Base-by-base conservation (phyloP, 441 rosid genomes). In the Bruguiera hainesii region DNA sequence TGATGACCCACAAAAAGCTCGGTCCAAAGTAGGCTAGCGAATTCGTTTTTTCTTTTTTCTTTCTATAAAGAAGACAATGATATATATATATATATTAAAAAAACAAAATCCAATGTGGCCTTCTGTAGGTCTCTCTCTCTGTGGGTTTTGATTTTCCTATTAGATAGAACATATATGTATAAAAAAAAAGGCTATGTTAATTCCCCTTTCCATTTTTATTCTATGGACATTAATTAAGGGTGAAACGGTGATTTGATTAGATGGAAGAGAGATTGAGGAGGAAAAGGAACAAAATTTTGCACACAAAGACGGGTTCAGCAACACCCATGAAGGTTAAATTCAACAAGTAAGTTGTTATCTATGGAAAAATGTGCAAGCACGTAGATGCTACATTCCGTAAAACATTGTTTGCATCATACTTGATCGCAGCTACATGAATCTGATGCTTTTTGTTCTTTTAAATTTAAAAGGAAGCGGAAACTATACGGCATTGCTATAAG, bases 241-340 rank as follows among this genome's bases (percentile, higher is more conserved):
- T 37, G 26, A 67, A 28, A 23, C 73, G 69, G 23, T 37, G 65
- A 73, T 67, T 60, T 33, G 37, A 33, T 33, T 76, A 93, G 98
- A 84, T 94, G 96, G 92, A 88, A 76, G 91, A 89, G 63, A 89
- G 99, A 72, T 72, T 91, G 81, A 85, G 86, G 84, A 88, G 67
- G 74, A 94, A 89, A 76, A 87, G 93, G 79, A 77, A 83, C 82
- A 91, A 75, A 71, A 83, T 94, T 73, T 69, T 94, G 64, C 96
- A 88, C 6, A 66, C 91, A 15, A 94, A 91, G 83, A 91, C 96
- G 5, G 96, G 97, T 65, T 91, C 96, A 7, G 83, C 82, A 9
- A 65, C 69, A 33, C 89, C 96, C 16, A 85, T 91, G 88, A 82
- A 83, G 73, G 97, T 91, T 35, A 76, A 72, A 1, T 91, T 94